phyloP scores from a whole-genome alignment of 495 filamentous ascomycete species.

The Hyphodiscus hymeniophilus region DNA sequence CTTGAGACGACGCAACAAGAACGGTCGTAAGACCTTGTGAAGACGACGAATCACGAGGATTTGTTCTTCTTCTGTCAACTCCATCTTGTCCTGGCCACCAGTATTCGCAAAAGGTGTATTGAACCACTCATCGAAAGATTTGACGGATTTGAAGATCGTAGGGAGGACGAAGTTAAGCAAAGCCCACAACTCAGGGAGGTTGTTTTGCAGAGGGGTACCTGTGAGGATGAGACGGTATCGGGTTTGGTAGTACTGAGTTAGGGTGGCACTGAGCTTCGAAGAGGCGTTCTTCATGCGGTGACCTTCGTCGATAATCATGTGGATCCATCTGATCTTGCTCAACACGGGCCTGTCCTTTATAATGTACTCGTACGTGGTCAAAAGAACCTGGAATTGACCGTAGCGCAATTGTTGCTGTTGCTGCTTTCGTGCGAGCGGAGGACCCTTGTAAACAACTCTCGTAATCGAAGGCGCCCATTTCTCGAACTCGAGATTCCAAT shows the following conservation, averaged over 20 bases:
- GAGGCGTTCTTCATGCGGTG: constrained; percentile 99
- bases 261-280: constrained; percentile 90
- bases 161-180: constrained; percentile 97
- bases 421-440: constrained; percentile 78
- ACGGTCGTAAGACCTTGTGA: constrained; percentile 94
- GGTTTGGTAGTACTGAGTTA: constrained; percentile 90
- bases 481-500: constrained; percentile 98
- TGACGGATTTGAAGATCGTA: constrained; percentile 98
- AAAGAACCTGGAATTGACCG: constrained; percentile 88
- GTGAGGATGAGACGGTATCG: constrained; percentile 95
- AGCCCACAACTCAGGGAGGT: constrained; percentile 91
- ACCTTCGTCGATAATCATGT: constrained; percentile 99
- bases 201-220: constrained; percentile 95
- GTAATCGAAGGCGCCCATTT: constrained; percentile 90
- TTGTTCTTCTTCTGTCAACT: constrained; percentile 97
- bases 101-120: constrained; percentile 99
- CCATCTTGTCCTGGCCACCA: constrained; percentile 96
- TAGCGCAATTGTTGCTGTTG: constrained; percentile 91
- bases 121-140: constrained; percentile 99
- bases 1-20: constrained; percentile 96
- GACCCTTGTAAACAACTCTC: constrained; percentile 93
- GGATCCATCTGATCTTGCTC: constrained; percentile 96
- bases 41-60: constrained; percentile 96
- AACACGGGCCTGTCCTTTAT: constrained; percentile 95
- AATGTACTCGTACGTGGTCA: constrained; percentile 98